Evolutionary conservation across 371 early-diverging fungal genomes (phyloP), one percentile per base, ranked within the genome.

Genomic region (Entomophthora muscae): DNA sequence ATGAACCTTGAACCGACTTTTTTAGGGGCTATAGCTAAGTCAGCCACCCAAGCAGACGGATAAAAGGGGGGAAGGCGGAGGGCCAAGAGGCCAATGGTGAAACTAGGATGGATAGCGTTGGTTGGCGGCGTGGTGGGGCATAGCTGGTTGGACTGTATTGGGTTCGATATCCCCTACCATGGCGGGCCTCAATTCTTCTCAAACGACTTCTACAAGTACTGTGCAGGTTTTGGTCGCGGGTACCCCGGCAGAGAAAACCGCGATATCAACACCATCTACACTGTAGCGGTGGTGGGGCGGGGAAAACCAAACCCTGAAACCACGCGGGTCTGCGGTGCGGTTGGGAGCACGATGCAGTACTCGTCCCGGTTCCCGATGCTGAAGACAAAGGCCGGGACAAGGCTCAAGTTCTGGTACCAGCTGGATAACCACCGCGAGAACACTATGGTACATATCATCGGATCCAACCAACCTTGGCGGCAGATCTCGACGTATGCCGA

Each of bases 81-180:
- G n/a, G n/a, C n/a, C n/a, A n/a, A n/a, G n/a, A n/a, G n/a, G n/a
- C n/a, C n/a, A n/a, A n/a, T n/a, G n/a, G n/a, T n/a, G n/a, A n/a
- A n/a, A n/a, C n/a, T n/a, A n/a, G n/a, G n/a, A n/a, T n/a, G n/a
- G n/a, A n/a, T 53, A 26, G 54, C 54, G 21, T 26, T 53, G 26
- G 3, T n/a, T 26, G n/a, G 54, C 26, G 3, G 21, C 3, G 75
- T 72, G 66, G 65, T 66, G 64, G 73, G 74, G 53, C 79, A 79
- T 70, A 74, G 75, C 32, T 79, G 79, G 79, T 66, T 78, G 12
- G 79, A 79, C 63, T 78, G 78, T 32, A 66, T 71, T 52, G 76
- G 76, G 28, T 60, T 59, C 22, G 24, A 32, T 32, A 2, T 2
- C 17, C 3, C 31, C n/a, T 59, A 59, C 23, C 13, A 1, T 30